A percentile compares a stretch with the other conserved stretches of the same genome.
phyloP scores from a whole-genome alignment of 2,329 filamentous ascomycete species.

The Aurifilum marmelostoma region DNA sequence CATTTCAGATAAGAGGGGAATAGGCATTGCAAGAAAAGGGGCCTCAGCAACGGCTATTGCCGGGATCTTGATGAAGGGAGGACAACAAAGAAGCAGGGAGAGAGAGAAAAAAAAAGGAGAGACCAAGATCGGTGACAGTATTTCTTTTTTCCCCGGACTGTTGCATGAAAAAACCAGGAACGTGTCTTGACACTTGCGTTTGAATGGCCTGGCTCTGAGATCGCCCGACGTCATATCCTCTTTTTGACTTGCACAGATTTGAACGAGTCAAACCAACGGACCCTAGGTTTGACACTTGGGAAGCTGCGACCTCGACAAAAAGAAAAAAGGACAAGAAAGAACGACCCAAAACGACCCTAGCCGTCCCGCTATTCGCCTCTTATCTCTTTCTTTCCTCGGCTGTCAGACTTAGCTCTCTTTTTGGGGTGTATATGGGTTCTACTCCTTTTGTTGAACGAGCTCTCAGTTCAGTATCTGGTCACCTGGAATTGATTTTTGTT shows the following conservation, averaged over 20 bases:
- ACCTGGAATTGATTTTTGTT: background rate
- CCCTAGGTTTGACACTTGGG: background rate
- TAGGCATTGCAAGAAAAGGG: background rate
- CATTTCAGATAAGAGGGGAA: background rate
- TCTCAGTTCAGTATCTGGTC: background rate
- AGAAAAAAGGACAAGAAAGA: background rate
- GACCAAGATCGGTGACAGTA: background rate
- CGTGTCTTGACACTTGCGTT: constrained; percentile 23
- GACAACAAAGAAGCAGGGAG: background rate
- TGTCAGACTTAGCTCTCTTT: background rate
- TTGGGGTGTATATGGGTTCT: background rate
- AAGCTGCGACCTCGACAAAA: background rate
- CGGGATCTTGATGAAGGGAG: constrained; percentile 5
- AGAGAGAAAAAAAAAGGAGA: background rate
- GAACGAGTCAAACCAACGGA: background rate
- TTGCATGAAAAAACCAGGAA: constrained; percentile 15
- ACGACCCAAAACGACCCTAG: background rate
- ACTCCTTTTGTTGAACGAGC: background rate
- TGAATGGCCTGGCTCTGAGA: constrained; percentile 19
- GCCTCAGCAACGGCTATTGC: background rate
- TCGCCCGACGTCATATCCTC: constrained; percentile 21
- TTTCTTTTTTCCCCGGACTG: background rate
- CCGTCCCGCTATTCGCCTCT: constrained; percentile 4
- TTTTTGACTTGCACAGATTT: background rate
- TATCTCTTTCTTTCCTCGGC: background rate